Evolutionary conservation across 345 rosid species (phyloP), one percentile per base, ranked within the genome.

Genomic region (Bretschneidera sinensis): DNA sequence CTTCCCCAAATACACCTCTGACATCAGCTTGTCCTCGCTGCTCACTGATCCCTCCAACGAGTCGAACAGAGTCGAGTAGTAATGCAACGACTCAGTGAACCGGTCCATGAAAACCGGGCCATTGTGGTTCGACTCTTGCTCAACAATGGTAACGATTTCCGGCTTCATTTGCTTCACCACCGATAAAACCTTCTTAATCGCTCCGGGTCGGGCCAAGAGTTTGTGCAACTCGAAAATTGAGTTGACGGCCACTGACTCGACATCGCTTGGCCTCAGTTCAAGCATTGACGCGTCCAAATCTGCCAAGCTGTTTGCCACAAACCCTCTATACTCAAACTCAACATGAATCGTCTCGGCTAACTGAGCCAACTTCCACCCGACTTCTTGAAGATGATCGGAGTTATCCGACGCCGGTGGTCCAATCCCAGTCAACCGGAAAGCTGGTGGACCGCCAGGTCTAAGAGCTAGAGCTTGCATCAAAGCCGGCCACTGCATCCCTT

Each of bases 401-500:
- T 83, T 77, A 56, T 90, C 89, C 0, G 73, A 76, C 0, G 82
- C 61, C 17, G 95, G 97, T 1, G 90, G 95, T 13, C 97, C 97
- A 15, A 90, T 85, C 5, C 92, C 95, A 19, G 95, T 90, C 21
- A 90, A 68, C 54, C 95, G 78, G 55, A 90, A 87, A 43, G 74
- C 53, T 0, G 95, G 97, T 5, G 97, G 88, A 1, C 92, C 97
- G 1, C 90, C 95, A 15, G 80, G 87, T 19, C 97, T 53, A 9
- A 71, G 21, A 15, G 97, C 95, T 2, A 90, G 73, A 7, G 97
- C 97, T 57, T 87, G 95, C 88, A 90, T 83, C 51, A 90, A 73
- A 6, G 90, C 95, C 4, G 97, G 92, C 97, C 95, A 90, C 70
- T 90, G 97, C 71, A 85, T 76, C 3, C 97, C 91, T 20, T 83